Conservation (phyloP, 2,329 filamentous ascomycete genomes). For the Ascochyta viciae-villosae region DNA sequence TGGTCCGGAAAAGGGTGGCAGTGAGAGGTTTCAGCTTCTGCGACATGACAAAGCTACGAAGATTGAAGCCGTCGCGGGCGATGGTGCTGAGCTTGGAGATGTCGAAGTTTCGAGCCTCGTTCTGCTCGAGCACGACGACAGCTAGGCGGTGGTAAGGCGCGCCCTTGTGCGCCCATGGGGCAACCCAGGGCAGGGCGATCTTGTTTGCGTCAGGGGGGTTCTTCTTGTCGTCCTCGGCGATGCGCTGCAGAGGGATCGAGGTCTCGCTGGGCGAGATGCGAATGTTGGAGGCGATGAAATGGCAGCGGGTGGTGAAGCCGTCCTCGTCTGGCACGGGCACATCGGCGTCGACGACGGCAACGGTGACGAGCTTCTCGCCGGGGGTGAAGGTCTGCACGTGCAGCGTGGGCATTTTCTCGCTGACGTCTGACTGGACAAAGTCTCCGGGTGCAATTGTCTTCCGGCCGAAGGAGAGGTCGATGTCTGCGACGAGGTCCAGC, state of each 20-base stretch:
- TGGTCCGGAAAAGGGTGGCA: slow-evolving; percentile 83
- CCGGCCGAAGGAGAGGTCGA: slow-evolving; percentile 80
- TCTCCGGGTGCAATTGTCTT: slow-evolving; percentile 76
- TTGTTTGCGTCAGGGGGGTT: slow-evolving; percentile 60
- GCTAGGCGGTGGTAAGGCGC: slow-evolving; percentile 88
- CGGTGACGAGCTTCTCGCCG: slow-evolving; percentile 80
- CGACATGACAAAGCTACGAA: slow-evolving; percentile 76
- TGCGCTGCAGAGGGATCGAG: slow-evolving; percentile 40
- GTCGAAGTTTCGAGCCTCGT: slow-evolving; percentile 55
- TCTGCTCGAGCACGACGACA: slow-evolving; percentile 84
- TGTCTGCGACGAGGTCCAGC: slow-evolving; percentile 78
- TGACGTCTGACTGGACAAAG: slow-evolving; percentile 76
- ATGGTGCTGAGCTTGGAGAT: slow-evolving; percentile 75
- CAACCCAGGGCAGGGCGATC: slow-evolving; percentile 80
- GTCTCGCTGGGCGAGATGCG: slow-evolving; percentile 64
- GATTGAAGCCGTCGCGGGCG: slow-evolving; percentile 72
- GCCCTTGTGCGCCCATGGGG: slow-evolving; percentile 88
- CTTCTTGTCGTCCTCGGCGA: slow-evolving; percentile 49
- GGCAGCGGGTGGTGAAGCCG: slow-evolving; percentile 79
- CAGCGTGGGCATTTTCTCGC: slow-evolving; percentile 76
- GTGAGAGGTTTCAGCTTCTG: slow-evolving; percentile 76
- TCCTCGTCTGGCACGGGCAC: slow-evolving; percentile 81
- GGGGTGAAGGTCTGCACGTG: slow-evolving; percentile 85
- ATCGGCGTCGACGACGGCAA: slow-evolving; percentile 88
- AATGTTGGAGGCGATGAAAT: slow-evolving; percentile 83